phyloP scores from a whole-genome alignment of 2,329 filamentous ascomycete genomes.

The Raffaelea albimanens region DNA sequence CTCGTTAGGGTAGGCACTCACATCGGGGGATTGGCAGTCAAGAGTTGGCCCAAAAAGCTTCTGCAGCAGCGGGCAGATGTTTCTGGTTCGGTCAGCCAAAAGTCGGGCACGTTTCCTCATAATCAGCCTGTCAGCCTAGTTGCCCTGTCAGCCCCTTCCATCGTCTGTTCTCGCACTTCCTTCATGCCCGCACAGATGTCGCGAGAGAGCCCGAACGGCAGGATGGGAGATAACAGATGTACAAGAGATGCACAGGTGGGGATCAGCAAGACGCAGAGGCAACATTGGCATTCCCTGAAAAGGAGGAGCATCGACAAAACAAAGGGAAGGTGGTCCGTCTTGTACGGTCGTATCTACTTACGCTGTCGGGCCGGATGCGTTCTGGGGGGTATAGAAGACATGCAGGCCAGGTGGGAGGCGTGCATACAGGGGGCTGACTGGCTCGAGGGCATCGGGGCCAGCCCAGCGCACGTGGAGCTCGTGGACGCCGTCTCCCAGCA shows the following conservation, averaged over 20 bases:
- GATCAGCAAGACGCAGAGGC: no score
- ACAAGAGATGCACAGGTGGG: no score
- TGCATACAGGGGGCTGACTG: conserved; percentile 62
- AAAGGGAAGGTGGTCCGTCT: neutral
- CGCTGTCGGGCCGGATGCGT: conserved; percentile 1
- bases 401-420: conserved; percentile 74
- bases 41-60: conserved; percentile 42
- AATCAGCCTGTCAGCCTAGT: no score
- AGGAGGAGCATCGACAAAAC: no score
- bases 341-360: neutral
- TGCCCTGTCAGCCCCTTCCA: no score
- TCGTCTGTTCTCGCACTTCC: no score
- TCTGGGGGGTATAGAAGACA: conserved; percentile 60
- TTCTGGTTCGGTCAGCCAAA: conserved; percentile 15
- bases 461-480: conserved; percentile 76
- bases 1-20: conserved; percentile 14
- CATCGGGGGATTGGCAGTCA: conserved; percentile 43
- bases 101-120: no score
- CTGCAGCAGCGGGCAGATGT: conserved; percentile 50
- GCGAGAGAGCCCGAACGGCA: no score
- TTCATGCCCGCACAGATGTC: no score
- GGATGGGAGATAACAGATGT: no score
- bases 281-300: no score
- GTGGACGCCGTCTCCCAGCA: conserved; percentile 50
- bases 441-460: conserved; percentile 45